These are phyloP conservation scores for Talaromyces sp. DNA, from an alignment of 2,329 filamentous ascomycete species.

Conservation along the genomic window DNA sequence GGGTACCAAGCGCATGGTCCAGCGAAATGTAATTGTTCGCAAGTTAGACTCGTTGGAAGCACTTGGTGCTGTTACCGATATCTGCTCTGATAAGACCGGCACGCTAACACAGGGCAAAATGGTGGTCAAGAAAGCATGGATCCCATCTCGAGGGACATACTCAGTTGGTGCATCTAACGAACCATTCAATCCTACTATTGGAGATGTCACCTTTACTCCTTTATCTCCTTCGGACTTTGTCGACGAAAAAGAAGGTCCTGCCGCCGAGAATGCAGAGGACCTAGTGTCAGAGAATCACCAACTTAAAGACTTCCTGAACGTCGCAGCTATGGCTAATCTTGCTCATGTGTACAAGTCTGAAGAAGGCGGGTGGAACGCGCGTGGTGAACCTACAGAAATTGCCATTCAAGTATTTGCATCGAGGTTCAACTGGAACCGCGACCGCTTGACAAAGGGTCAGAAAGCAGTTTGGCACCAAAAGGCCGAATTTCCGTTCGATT, in stretches of 20 bases:
- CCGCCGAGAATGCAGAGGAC: too few relatives aligned
- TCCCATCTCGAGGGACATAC: constrained; percentile 61
- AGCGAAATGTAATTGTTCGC: constrained; percentile 60
- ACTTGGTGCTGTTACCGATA: constrained; percentile 63
- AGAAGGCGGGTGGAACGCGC: constrained; percentile 61
- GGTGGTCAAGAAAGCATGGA: constrained; percentile 63
- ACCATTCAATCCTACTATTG: constrained; percentile 60
- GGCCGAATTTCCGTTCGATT: constrained; percentile 74
- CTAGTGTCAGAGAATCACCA: constrained; percentile 51
- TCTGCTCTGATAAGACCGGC: constrained; percentile 62
- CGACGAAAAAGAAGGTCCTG: constrained; percentile 31
- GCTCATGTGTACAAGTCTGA: constrained; percentile 62
- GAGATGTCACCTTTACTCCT: constrained; percentile 52
- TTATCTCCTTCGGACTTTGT: too few relatives aligned
- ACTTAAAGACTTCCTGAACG: constrained; percentile 61
- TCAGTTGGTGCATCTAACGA: constrained; percentile 59
- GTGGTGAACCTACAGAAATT: constrained; percentile 72
- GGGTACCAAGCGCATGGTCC: constrained; percentile 61
- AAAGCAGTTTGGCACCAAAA: constrained; percentile 59
- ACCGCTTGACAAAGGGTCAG: constrained; percentile 54
- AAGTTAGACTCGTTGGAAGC: constrained; percentile 62
- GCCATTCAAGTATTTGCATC: constrained; percentile 74
- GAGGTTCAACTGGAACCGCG: constrained; percentile 66
- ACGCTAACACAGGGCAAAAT: constrained; percentile 67
- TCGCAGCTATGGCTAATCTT: constrained; percentile 67